Base-by-base conservation (phyloP, 495 filamentous ascomycete species). In the Neurospora pannonica region DNA sequence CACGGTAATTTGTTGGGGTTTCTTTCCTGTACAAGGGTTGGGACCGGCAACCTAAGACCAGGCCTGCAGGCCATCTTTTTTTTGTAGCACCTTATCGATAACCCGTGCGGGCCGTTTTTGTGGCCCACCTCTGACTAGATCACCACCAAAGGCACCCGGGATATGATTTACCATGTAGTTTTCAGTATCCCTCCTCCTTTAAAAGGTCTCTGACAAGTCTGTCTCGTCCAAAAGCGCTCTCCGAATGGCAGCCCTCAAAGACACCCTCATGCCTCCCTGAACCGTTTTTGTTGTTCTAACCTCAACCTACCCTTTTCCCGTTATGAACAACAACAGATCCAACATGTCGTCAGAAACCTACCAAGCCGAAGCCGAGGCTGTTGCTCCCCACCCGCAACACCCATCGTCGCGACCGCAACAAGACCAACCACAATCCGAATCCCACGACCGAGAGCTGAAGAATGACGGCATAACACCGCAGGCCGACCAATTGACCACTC, bases 141-240 rank as follows among this genome's bases (percentile, higher is more conserved):
- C 54, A 38, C 39, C 36, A 28, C 71, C 62, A 46, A 72, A 76
- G 75, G 71, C 71, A 74, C 75, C 75, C 81, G 78, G 81, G 79
- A 81, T 81, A 79, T 80, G 77, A 80, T 81, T 74, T 82, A 81
- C 81, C 77, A 80, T 80, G 81, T 82, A 82, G 81, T 76, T 82
- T 79, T 82, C 79, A 82, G 81, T 77, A 81, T 81, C 71, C 77
- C 75, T 62, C 54, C 71, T 71, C 31, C 71, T 73, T 77, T 78
- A 75, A 77, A 81, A 78, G 71, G 70, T 17, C 42, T 75, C 74
- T 70, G 69, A 54, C 43, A 72, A 75, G 69, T 72, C 76, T 74
- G 78, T 71, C 54, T 71, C 38, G 54, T 43, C 71, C 70, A 70
- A 36, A 43, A 31, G 48, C 24, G 38, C 78, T 74, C 73, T 74